These are phyloP conservation scores for Naganishia kalamii DNA, from an alignment of 768 basidiomycete genomes.

Conservation along the genomic window DNA sequence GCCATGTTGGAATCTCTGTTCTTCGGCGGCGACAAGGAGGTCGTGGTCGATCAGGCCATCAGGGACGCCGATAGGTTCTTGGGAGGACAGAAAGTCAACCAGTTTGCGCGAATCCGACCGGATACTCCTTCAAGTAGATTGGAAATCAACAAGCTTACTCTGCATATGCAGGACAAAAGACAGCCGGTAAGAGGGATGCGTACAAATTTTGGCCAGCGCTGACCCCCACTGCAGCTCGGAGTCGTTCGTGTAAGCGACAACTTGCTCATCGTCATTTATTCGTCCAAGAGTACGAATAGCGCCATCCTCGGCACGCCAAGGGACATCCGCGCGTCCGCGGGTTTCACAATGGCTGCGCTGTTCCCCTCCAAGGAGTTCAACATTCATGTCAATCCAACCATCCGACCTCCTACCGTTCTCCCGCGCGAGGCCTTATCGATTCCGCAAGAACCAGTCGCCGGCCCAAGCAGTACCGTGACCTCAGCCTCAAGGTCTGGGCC, in stretches of 20 bases:
- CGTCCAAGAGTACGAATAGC: neutral
- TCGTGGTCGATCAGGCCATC: neutral
- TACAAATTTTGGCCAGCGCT: neutral
- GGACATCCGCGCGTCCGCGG: neutral
- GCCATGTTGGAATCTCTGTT: constrained; percentile 15
- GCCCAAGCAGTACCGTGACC: neutral
- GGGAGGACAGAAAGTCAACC: constrained; percentile 11
- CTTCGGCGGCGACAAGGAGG: constrained; percentile 4
- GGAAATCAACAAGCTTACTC: constrained; percentile 1
- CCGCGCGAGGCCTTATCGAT: neutral
- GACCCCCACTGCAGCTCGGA: neutral
- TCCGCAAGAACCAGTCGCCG: neutral
- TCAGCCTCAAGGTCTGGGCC: neutral
- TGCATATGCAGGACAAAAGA: neutral
- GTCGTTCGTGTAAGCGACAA: constrained; percentile 4
- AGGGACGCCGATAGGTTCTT: neutral
- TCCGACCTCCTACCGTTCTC: neutral
- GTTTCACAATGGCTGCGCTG: constrained; percentile 4
- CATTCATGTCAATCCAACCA: neutral
- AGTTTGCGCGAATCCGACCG: constrained; percentile 8
- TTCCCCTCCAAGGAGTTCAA: constrained; percentile 7
- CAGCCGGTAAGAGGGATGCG: neutral
- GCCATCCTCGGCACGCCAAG: neutral
- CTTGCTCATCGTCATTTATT: constrained; percentile 5
- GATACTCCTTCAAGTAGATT: neutral